Base-by-base conservation (phyloP, 1,284 basidiomycete species). In the Cutaneotrichosporon mucoides region DNA sequence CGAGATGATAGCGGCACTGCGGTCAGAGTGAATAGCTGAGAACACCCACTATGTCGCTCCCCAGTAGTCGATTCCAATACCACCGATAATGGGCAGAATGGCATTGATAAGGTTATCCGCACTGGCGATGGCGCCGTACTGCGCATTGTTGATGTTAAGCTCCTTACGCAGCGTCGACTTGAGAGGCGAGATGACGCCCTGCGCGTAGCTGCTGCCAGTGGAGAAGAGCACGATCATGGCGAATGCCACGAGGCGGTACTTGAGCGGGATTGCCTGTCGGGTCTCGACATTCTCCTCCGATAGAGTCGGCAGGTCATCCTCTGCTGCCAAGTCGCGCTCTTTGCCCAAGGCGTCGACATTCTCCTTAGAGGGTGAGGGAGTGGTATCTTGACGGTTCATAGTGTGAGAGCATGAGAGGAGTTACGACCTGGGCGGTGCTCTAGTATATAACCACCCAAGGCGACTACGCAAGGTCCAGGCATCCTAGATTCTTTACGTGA, bases 61-160 rank as follows among this genome's bases (percentile, higher is more conserved):
- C 59, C 73, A 78, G 56, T 77, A 76, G 64, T 81, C 80, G 65
- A 80, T 78, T 9, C 71, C 66, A 40, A 78, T 68, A 40, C 80
- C 80, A 2, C 76, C 75, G 13, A 81, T 69, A 55, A 81, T 71
- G 5, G 80, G 80, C 6, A 81, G 64, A 11, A 80, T 62, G 1
- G 75, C 74, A 57, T 80, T 80, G 64, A 78, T 72, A n/a, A 80
- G 69, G 53, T 66, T 70, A 8, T 68, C 65, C 2, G 78, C 75
- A 3, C 74, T 76, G 6, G 72, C 54, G 63, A 80, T 74, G 9
- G 73, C 66, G 4, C 76, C 77, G 57, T 77, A 80, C 47, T 78
- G 75, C 0, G 76, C 77, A 55, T 48, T 80, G 55, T 64, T 77
- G 55, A 80, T 69, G 9, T 63, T 59, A 13, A 76, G 65, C 55